Evolutionary conservation across 2,329 filamentous ascomycete species (phyloP).

Genomic region (Thielaviopsis ethacetica): DNA sequence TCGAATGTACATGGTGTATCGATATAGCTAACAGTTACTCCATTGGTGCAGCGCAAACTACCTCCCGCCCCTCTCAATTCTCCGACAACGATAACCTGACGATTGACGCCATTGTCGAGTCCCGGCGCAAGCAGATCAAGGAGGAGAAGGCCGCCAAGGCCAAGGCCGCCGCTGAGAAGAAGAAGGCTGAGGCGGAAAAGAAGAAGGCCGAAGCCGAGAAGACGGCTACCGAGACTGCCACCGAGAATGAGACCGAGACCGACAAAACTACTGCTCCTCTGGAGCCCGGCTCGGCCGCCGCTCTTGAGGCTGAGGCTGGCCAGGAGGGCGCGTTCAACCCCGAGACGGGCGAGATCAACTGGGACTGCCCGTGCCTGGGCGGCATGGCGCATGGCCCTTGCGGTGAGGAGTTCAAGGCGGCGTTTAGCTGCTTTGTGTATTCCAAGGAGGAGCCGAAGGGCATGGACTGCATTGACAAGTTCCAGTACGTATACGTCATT

Average conservation of each 20-base stretch:
- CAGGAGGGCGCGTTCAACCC: slow-evolving; percentile 93
- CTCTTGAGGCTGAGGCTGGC: slow-evolving; percentile 62
- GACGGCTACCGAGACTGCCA: slow-evolving; percentile 14
- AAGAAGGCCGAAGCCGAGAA: slow-evolving; percentile 14
- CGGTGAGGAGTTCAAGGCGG: slow-evolving; percentile 84
- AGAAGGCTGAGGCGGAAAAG: slow-evolving; percentile 15
- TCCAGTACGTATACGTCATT: slow-evolving; percentile 50
- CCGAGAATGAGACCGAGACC: not conserved
- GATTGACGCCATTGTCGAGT: slow-evolving; percentile 49
- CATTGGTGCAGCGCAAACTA: slow-evolving; percentile 3
- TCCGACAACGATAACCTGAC: slow-evolving; percentile 43
- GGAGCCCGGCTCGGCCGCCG: slow-evolving; percentile 26
- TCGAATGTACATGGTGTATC: not conserved
- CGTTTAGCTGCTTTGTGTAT: slow-evolving; percentile 98
- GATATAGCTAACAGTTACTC: not conserved
- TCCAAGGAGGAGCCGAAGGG: slow-evolving; percentile 91
- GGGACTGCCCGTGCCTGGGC: slow-evolving; percentile 94
- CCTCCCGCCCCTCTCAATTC: slow-evolving; percentile 22
- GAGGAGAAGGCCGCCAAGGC: slow-evolving; percentile 18
- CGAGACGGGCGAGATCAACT: slow-evolving; percentile 98
- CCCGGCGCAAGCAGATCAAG: slow-evolving; percentile 38
- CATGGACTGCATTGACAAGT: slow-evolving; percentile 93
- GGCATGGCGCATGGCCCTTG: slow-evolving; percentile 96
- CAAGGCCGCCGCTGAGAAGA: slow-evolving; percentile 13
- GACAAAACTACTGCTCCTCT: slow-evolving; percentile 10